Evolutionary conservation across 257 asterid genomes (phyloP).

Genomic region (Handroanthus guayacan): DNA sequence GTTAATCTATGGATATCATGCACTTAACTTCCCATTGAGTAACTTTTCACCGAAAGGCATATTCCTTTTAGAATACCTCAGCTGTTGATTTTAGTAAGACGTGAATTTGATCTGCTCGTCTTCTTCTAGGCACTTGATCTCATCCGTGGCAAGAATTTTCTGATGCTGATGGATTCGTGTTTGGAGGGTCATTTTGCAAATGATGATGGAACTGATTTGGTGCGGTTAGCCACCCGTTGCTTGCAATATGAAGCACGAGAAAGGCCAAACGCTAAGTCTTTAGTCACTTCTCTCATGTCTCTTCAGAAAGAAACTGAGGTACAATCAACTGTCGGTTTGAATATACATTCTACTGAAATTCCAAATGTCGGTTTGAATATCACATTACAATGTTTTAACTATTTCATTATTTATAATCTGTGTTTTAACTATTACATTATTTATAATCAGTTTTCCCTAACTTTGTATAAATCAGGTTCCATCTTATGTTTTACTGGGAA

Average conservation of each 20-base stretch:
- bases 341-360: background rate
- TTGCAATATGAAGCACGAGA: constrained; percentile 93
- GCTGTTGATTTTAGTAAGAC: background rate
- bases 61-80: background rate
- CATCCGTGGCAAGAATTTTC: constrained; percentile 62
- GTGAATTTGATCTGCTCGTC: background rate
- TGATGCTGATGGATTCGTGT: constrained; percentile 75
- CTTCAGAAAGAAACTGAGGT: constrained; percentile 95
- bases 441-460: background rate
- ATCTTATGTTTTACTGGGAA: constrained; percentile 78
- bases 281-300: constrained; percentile 69
- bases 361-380: background rate
- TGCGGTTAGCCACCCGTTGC: constrained; percentile 90
- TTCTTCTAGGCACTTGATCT: constrained; percentile 64
- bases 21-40: background rate
- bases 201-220: constrained; percentile 88
- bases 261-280: constrained; percentile 81
- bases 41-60: background rate
- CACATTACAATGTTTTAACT: background rate
- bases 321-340: background rate
- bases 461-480: constrained; percentile 63
- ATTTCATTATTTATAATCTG: background rate
- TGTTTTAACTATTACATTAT: background rate
- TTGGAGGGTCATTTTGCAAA: constrained; percentile 91
- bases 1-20: background rate